Evolutionary conservation across 2,329 filamentous ascomycete genomes (phyloP), one percentile per base, ranked within the genome.

Genomic region (Lizonia empirigonia): DNA sequence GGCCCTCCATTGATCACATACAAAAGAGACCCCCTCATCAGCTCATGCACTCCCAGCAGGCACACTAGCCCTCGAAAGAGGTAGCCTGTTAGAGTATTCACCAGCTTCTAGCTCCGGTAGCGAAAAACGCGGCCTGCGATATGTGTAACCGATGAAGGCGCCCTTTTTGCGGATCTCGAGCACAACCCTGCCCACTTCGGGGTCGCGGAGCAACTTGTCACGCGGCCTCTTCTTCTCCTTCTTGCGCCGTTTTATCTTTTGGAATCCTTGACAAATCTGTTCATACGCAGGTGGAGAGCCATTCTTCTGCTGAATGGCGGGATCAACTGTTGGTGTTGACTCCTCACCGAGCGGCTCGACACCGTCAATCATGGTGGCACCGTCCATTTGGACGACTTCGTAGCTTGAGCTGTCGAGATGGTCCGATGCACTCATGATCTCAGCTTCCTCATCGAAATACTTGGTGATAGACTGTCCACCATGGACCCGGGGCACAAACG

Each of bases 141-240:
- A 97, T 2, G 89, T 90, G 70, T 99, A 99, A 1, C 93, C 93
- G 55, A 95, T 74, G 72, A 97, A 97, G 0, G 91, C 91, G 20
- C 84, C 88, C 69, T 82, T 83, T 74, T 93, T 96, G 52, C 94
- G 83, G 58, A 94, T 81, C 60, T 90, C 85, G 72, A 97, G 77
- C n/a, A 88, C 91, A 13, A 80, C 78, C 32, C 79, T 80, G 32
- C 85, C 87, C 6, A 87, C 82, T 7, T 78, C 74, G 20, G 80
- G 81, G 71, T 97, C 93, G 34, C 93, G 81, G 22, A 97, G 76
- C 50, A 97, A 75, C 64, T 88, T 88, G 72, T 99, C 94, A n/a
- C 92, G 81, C 0, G 93, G 85, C 55, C 92, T 77, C 71, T 90
- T 94, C 68, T 82, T 86, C 68, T 92, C 87, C 65, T 85, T 88